phyloP scores from a whole-genome alignment of 257 asterid species.

The Osmanthus fragrans region DNA sequence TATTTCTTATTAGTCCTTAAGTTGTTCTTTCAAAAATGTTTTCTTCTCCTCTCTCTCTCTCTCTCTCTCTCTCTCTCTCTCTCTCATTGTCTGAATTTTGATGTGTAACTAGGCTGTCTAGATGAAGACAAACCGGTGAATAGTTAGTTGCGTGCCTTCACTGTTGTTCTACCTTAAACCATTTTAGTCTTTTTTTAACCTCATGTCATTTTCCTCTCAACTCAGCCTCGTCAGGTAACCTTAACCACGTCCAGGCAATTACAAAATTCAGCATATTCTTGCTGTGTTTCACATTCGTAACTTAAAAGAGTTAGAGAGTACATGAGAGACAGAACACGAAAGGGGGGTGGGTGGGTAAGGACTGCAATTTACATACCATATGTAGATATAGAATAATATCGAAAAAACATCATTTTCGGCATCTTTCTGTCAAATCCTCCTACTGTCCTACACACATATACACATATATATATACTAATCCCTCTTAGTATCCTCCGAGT shows the following conservation, averaged over 20 bases:
- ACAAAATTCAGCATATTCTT: constrained; percentile 39
- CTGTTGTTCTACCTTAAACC: constrained; percentile 42
- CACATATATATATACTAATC: constrained; percentile 18
- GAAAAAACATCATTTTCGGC: constrained; percentile 44
- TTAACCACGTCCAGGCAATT: constrained; percentile 14
- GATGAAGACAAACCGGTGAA: constrained; percentile 28
- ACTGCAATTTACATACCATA: constrained; percentile 28
- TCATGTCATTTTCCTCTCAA: constrained; percentile 21
- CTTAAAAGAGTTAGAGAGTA: constrained; percentile 2
- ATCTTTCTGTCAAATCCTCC: constrained; percentile 26
- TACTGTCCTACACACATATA: neutral
- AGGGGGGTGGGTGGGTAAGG: constrained; percentile 3
- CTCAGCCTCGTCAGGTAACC: constrained; percentile 1
- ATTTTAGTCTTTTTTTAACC: constrained; percentile 3
- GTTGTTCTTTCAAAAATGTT: neutral
- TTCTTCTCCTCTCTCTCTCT: neutral
- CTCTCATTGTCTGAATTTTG: neutral
- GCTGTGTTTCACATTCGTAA: constrained; percentile 16
- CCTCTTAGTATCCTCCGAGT: constrained; percentile 19
- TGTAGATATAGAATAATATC: constrained; percentile 3
- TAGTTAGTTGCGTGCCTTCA: constrained; percentile 62
- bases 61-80: neutral
- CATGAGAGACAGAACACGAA: neutral
- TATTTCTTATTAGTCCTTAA: neutral
- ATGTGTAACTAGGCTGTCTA: neutral